Percentiles rank a stretch among this genome's conserved stretches.
phyloP scores from a whole-genome alignment of 805 yeast genomes.

The Metschnikowia matae region DNA sequence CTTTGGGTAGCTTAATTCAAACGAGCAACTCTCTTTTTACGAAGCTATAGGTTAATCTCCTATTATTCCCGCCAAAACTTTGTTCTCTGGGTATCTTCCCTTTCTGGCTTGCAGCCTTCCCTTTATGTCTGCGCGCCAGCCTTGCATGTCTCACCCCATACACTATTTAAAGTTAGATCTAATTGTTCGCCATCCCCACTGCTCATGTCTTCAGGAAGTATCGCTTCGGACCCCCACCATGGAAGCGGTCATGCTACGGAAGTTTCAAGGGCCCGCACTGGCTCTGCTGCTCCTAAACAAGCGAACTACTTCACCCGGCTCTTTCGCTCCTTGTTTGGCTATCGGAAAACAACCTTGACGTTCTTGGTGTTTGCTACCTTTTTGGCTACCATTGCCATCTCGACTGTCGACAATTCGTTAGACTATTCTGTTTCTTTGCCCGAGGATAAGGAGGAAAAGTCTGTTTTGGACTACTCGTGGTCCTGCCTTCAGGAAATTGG shows the following conservation, averaged over 20 bases:
- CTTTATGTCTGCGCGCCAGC: constrained; percentile 3
- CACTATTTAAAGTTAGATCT: background rate
- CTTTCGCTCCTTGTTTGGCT: constrained; percentile 55
- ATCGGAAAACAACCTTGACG: constrained; percentile 68
- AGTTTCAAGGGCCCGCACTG: background rate
- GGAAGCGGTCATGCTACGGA: background rate
- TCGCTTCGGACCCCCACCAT: constrained; percentile 2
- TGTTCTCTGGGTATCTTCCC: background rate
- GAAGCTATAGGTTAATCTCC: no score
- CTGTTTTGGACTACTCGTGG: constrained; percentile 54
- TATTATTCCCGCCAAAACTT: background rate
- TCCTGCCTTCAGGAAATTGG: constrained; percentile 67
- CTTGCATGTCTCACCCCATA: background rate
- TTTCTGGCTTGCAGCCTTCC: background rate
- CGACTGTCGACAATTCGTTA: constrained; percentile 35
- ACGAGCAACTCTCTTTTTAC: background rate
- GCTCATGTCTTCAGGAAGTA: constrained; percentile 3
- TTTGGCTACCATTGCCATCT: constrained; percentile 35
- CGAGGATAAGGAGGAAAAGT: constrained; percentile 31
- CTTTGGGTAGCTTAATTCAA: background rate
- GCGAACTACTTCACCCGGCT: constrained; percentile 23
- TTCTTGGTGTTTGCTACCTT: constrained; percentile 49
- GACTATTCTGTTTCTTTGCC: constrained; percentile 43
- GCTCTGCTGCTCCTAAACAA: constrained; percentile 1
- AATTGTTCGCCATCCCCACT: background rate